Conservation (phyloP, 2,329 filamentous ascomycete genomes). For the Calonectria montana region DNA sequence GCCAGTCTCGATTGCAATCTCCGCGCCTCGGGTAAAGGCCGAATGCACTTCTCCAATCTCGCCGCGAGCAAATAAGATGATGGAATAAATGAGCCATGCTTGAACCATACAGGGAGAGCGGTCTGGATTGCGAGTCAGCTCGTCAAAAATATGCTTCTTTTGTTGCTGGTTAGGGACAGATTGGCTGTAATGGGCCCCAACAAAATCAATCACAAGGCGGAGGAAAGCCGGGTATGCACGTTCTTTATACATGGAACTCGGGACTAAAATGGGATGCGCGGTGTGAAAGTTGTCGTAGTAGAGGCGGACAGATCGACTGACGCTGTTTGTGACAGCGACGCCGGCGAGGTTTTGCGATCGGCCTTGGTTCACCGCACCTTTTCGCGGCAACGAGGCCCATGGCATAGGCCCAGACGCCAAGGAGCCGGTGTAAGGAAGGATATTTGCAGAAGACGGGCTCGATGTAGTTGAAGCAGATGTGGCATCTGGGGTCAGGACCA, state of each 20-base stretch:
- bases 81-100: constrained; percentile 11
- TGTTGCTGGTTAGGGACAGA: constrained; percentile 17
- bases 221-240: constrained; percentile 27
- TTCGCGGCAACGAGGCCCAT: not conserved
- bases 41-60: not conserved
- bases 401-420: not conserved
- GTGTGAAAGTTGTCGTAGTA: constrained; percentile 40
- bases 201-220: constrained; percentile 32
- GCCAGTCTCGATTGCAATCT: constrained; percentile 27
- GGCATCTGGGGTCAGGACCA: not conserved
- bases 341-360: not conserved
- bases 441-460: not conserved
- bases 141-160: not conserved
- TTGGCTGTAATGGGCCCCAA: constrained; percentile 31
- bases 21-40: not conserved
- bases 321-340: not conserved
- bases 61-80: constrained; percentile 5
- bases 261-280: constrained; percentile 31
- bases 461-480: not conserved
- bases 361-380: not conserved
- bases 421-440: not conserved
- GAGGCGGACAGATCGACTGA: constrained; percentile 6
- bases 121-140: not conserved
- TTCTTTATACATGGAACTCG: constrained; percentile 27
- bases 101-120: not conserved